phyloP scores from a whole-genome alignment of 306 rosid genomes.

The Dryas drummondii region DNA sequence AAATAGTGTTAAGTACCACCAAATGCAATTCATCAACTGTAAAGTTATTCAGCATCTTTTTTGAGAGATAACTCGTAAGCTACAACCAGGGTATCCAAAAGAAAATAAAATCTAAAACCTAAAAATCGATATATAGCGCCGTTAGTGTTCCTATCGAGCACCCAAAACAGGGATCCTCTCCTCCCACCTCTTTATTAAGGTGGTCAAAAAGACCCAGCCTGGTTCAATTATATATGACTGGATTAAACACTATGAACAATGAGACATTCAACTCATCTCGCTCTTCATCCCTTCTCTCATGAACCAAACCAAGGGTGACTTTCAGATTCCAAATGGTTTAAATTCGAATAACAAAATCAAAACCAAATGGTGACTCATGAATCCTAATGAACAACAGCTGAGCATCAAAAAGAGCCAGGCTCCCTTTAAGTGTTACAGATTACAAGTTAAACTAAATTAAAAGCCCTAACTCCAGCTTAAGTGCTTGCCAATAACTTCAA shows the following conservation, averaged over 20 bases:
- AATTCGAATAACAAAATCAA: background rate
- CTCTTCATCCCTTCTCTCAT: background rate
- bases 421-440: background rate
- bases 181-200: background rate
- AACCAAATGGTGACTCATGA: background rate
- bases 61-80: background rate
- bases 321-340: background rate
- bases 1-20: background rate
- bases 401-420: background rate
- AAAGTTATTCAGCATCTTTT: background rate
- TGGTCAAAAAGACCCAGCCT: background rate
- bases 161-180: background rate
- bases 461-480: background rate
- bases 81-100: background rate
- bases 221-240: background rate
- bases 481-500: background rate
- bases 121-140: background rate
- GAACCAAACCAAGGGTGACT: background rate
- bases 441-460: background rate
- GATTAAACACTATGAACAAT: background rate
- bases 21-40: background rate
- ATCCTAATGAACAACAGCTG: background rate
- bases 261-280: background rate
- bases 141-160: background rate
- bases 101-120: background rate